phyloP scores from a whole-genome alignment of 148 eudicot genomes.

The Suaeda aralocaspica region DNA sequence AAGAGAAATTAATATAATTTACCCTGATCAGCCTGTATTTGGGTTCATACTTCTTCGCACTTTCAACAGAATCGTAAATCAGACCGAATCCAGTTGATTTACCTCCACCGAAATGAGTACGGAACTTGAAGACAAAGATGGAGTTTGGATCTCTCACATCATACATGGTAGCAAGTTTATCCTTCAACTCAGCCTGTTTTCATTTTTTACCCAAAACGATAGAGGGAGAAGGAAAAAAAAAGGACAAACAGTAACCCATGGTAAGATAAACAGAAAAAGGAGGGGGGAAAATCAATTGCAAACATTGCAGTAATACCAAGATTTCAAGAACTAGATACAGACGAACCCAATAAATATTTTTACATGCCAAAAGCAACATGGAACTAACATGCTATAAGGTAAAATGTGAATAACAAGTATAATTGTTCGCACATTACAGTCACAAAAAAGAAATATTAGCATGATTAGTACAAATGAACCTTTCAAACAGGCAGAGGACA shows the following conservation, averaged over 20 bases:
- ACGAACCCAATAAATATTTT: background rate
- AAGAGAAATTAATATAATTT: conserved; percentile 8
- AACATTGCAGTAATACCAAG: no score
- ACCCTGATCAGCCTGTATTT: conserved; percentile 90
- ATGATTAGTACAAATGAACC: no score
- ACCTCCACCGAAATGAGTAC: conserved; percentile 86
- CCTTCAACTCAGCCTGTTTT: conserved; percentile 82
- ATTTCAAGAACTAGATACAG: no score
- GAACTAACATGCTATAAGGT: background rate
- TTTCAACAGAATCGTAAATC: conserved; percentile 74
- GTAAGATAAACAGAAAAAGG: no score
- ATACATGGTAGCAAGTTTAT: conserved; percentile 61
- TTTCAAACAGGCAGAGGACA: no score
- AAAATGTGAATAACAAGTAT: no score
- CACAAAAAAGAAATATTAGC: no score
- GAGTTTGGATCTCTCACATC: conserved; percentile 60
- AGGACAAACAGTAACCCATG: no score
- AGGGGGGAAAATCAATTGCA: no score
- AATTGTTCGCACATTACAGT: no score
- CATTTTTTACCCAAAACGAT: background rate
- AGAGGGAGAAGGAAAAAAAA: background rate
- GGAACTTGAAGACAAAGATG: conserved; percentile 76
- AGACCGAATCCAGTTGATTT: conserved; percentile 81
- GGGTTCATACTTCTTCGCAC: conserved; percentile 76
- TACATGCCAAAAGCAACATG: background rate